These are phyloP conservation scores for Crucihimalaya himalaica DNA, from an alignment of 345 rosid genomes.

Conservation along the genomic window DNA sequence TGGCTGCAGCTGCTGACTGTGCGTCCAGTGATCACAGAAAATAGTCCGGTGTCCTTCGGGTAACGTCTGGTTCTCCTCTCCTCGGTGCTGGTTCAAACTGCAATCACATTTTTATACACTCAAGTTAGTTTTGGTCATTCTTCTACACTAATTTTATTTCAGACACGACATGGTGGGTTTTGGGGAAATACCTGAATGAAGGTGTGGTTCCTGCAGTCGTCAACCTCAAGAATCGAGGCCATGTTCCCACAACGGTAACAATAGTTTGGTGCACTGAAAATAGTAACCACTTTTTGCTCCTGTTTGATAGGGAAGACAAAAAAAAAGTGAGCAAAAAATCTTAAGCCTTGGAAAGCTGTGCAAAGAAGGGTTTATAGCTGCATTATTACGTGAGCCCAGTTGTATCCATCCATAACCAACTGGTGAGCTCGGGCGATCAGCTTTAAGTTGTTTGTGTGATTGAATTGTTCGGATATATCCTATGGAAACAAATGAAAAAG, in stretches of 20 bases:
- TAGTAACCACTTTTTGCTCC: slow-evolving; percentile 97
- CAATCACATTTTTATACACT: slow-evolving; percentile 21
- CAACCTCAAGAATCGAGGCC: slow-evolving; percentile 95
- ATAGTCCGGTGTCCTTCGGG: slow-evolving; percentile 95
- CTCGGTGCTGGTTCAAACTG: slow-evolving; percentile 99
- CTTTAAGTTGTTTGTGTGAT: slow-evolving; percentile 84
- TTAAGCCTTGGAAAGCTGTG: not conserved
- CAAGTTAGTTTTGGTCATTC: not conserved
- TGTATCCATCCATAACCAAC: slow-evolving; percentile 95
- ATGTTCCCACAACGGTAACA: slow-evolving; percentile 98
- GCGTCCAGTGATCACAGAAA: slow-evolving; percentile 55
- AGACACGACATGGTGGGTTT: not conserved
- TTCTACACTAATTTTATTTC: not conserved
- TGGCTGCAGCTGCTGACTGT: slow-evolving; percentile 34
- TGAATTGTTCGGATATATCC: slow-evolving; percentile 98
- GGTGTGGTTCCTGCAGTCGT: slow-evolving; percentile 90
- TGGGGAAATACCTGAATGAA: slow-evolving; percentile 77
- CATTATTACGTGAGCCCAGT: slow-evolving; percentile 89
- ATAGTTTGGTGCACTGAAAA: slow-evolving; percentile 95
- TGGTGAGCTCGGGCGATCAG: slow-evolving; percentile 96
- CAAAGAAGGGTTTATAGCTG: slow-evolving; percentile 13
- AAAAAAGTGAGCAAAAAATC: slow-evolving; percentile 5
- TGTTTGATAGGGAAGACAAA: slow-evolving; percentile 36
- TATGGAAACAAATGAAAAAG: slow-evolving; percentile 36
- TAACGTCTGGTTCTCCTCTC: slow-evolving; percentile 97